Percentiles rank a stretch among this genome's conserved stretches.
Evolutionary conservation across 2,329 filamentous ascomycete species (phyloP).

Genomic region (Penicillium sp.): DNA sequence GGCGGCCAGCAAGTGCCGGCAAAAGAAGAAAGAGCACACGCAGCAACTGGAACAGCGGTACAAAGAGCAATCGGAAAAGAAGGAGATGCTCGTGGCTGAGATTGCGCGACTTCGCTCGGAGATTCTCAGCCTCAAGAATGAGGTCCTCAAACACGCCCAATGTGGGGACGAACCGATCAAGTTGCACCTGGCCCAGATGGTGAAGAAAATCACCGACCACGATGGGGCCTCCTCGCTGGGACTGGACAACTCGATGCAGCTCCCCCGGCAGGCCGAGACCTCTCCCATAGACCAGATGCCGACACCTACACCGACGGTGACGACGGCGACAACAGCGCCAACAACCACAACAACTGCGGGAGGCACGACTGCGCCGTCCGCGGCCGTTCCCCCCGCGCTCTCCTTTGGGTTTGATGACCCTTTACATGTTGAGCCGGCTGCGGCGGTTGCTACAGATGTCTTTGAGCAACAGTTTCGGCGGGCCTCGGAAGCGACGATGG

Average conservation of each 20-base stretch:
- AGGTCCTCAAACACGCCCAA: slow-evolving; percentile 35
- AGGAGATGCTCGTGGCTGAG: slow-evolving; percentile 26
- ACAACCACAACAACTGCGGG: not conserved
- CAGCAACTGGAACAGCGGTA: slow-evolving; percentile 43
- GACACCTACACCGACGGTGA: slow-evolving; percentile 3
- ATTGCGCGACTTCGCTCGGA: slow-evolving; percentile 33
- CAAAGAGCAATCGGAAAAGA: slow-evolving; percentile 33
- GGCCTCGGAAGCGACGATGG: slow-evolving; percentile 24
- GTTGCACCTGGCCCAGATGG: slow-evolving; percentile 33
- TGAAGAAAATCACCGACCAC: slow-evolving; percentile 31
- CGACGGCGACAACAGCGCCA: slow-evolving; percentile 2
- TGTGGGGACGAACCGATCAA: slow-evolving; percentile 37
- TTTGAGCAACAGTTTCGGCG: slow-evolving; percentile 28
- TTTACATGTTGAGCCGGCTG: slow-evolving; percentile 22
- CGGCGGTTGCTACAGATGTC: slow-evolving; percentile 11
- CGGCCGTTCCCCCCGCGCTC: slow-evolving; percentile 9
- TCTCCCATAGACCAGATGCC: slow-evolving; percentile 11
- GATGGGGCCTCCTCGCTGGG: slow-evolving; percentile 12
- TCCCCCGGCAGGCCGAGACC: slow-evolving; percentile 10
- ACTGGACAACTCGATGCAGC: slow-evolving; percentile 3
- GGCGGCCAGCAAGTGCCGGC: slow-evolving; percentile 56
- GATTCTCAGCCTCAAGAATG: slow-evolving; percentile 36
- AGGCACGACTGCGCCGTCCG: not conserved
- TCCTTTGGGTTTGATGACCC: slow-evolving; percentile 33
- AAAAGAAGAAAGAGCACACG: slow-evolving; percentile 57